Percentiles rank a stretch among this genome's conserved stretches.
Evolutionary conservation across 306 rosid genomes (phyloP).

Genomic region (Sindora glabra): DNA sequence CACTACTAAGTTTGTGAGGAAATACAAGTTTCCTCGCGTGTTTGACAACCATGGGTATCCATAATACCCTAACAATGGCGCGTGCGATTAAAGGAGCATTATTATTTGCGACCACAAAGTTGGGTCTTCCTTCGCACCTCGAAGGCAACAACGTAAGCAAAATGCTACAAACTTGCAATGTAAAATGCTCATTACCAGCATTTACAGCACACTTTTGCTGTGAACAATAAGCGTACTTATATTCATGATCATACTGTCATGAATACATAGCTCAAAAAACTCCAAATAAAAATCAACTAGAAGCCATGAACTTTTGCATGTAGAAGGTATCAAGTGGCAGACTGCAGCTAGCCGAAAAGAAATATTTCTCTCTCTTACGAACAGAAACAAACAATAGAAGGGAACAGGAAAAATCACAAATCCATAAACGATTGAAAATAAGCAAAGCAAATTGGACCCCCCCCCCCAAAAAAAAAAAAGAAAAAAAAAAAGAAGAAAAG

Average conservation of each 20-base stretch:
- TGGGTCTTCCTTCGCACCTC: no score
- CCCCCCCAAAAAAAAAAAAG: no score
- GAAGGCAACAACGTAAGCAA: no score
- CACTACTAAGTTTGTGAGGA: no score
- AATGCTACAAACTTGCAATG: not conserved
- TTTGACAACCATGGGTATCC: no score
- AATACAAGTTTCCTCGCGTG: no score
- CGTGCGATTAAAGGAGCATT: no score
- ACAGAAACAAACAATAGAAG: not conserved
- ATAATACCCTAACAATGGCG: no score
- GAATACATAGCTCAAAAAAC: not conserved
- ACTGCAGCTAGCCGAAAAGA: conserved; percentile 2
- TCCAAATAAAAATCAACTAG: not conserved
- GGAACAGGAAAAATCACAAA: not conserved
- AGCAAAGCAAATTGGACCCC: not conserved
- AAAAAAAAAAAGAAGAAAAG: not conserved
- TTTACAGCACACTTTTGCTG: not conserved
- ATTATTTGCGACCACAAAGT: no score
- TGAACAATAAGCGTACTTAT: not conserved
- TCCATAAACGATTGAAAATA: not conserved
- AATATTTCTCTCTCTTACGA: not conserved
- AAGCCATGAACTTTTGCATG: not conserved
- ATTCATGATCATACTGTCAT: not conserved
- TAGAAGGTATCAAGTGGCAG: not conserved
- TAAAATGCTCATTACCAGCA: not conserved